Percentiles rank a stretch among this genome's conserved stretches.
Conservation (phyloP, 2,329 filamentous ascomycete genomes). For the Grosmannia huntii region DNA sequence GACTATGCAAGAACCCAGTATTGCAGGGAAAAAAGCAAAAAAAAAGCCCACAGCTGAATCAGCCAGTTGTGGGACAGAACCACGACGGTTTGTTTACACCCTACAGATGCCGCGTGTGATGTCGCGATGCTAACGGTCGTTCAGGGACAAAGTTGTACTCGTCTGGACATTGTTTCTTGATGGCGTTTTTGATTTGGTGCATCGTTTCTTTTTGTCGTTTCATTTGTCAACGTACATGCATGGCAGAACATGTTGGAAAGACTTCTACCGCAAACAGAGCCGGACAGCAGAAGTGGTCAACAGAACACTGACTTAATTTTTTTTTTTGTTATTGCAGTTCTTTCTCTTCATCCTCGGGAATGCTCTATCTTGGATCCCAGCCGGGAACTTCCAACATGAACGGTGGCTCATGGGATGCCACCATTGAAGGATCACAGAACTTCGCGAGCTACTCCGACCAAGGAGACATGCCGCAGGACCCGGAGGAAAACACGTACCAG, state of each 20-base stretch:
- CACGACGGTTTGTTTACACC: slow-evolving; percentile 7
- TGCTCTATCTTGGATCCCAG: slow-evolving; percentile 35
- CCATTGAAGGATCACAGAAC: slow-evolving; percentile 48
- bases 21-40: not conserved
- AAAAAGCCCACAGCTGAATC: not conserved
- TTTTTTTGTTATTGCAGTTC: slow-evolving; percentile 40
- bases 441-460: slow-evolving; percentile 39
- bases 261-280: slow-evolving; percentile 2
- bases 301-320: slow-evolving; percentile 38
- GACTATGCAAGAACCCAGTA: not conserved
- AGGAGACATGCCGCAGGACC: slow-evolving; percentile 35
- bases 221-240: not conserved
- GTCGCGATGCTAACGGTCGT: slow-evolving; percentile 11
- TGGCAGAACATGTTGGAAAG: not conserved
- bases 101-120: not conserved
- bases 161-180: slow-evolving; percentile 14
- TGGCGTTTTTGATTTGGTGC: not conserved
- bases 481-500: slow-evolving; percentile 36
- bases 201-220: not conserved
- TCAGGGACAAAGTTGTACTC: slow-evolving; percentile 47
- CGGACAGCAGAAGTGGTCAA: slow-evolving; percentile 26
- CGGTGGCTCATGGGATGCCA: slow-evolving; percentile 41
- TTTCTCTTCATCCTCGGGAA: slow-evolving; percentile 36
- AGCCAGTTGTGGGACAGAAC: not conserved
- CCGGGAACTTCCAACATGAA: slow-evolving; percentile 29